These are phyloP conservation scores for Phlyctochytrium planicorne DNA, from an alignment of 192 early-diverging fungal genomes.

Conservation along the genomic window DNA sequence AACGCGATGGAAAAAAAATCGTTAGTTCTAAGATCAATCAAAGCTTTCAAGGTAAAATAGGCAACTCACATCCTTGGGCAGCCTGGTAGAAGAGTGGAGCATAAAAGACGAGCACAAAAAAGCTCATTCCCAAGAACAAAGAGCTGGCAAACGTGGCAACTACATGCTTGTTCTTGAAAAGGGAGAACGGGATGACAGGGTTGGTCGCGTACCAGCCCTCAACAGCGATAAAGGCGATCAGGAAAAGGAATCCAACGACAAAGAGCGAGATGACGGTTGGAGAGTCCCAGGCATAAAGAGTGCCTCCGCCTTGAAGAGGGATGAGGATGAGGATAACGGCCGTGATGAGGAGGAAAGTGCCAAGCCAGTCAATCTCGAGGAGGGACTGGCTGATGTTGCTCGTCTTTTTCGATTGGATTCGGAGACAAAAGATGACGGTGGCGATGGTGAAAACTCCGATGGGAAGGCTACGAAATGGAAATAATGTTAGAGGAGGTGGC, in stretches of 20 bases:
- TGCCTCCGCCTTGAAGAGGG: constrained; percentile 70
- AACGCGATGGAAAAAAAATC: background rate
- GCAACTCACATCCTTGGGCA: constrained; percentile 48
- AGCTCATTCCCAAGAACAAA: constrained; percentile 35
- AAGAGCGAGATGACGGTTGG: constrained; percentile 61
- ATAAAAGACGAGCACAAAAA: constrained; percentile 32
- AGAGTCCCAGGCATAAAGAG: constrained; percentile 59
- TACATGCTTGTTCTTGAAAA: constrained; percentile 51
- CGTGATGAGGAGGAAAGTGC: constrained; percentile 26
- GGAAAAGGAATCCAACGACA: constrained; percentile 51
- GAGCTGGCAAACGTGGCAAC: no score
- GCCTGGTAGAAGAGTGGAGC: constrained; percentile 70
- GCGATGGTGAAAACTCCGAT: constrained; percentile 66
- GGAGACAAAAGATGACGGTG: constrained; percentile 54
- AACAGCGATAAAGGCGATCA: constrained; percentile 51
- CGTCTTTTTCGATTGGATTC: no score
- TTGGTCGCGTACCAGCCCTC: constrained; percentile 62
- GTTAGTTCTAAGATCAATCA: background rate
- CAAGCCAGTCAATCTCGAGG: no score
- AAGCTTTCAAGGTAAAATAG: background rate
- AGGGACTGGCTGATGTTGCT: constrained; percentile 30
- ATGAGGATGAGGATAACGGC: no score
- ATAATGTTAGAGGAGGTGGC: no score
- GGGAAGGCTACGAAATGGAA: constrained; percentile 57
- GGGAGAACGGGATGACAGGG: constrained; percentile 63